Conservation (phyloP, 768 basidiomycete species). For the Tulasnella sp. region DNA sequence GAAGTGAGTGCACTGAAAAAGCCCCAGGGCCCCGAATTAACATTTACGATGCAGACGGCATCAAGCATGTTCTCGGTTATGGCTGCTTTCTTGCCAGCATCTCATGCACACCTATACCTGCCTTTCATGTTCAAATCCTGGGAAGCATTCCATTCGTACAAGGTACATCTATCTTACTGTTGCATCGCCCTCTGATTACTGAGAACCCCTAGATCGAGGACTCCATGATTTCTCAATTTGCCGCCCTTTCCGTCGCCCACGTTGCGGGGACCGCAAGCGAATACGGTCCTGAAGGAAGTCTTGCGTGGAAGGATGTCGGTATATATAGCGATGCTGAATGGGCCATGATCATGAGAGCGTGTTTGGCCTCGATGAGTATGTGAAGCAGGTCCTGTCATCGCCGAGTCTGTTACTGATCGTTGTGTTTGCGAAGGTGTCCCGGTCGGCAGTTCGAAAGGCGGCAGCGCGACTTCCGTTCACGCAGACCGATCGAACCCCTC, state of each 20-base stretch:
- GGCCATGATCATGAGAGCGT: conserved; percentile 13
- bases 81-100: conserved; percentile 64
- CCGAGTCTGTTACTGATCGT: background rate
- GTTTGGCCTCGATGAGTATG: conserved; percentile 15
- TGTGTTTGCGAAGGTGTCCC: conserved; percentile 39
- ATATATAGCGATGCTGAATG: conserved; percentile 14
- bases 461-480: conserved; percentile 53
- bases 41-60: conserved; percentile 35
- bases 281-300: conserved; percentile 5
- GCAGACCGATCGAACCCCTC: conserved; percentile 47
- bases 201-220: conserved; percentile 62
- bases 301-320: conserved; percentile 17
- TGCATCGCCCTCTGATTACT: conserved; percentile 20
- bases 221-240: conserved; percentile 57
- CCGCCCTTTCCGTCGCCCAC: conserved; percentile 60
- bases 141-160: conserved; percentile 44
- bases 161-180: background rate
- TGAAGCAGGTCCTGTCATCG: background rate
- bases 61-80: conserved; percentile 64
- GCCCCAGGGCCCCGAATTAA: background rate
- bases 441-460: conserved; percentile 55
- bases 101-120: conserved; percentile 53
- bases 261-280: conserved; percentile 44
- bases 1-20: conserved; percentile 37
- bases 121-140: conserved; percentile 63